Evolutionary conservation across 352 stramenopile genomes (phyloP).

Genomic region (Pythium chondricola): DNA sequence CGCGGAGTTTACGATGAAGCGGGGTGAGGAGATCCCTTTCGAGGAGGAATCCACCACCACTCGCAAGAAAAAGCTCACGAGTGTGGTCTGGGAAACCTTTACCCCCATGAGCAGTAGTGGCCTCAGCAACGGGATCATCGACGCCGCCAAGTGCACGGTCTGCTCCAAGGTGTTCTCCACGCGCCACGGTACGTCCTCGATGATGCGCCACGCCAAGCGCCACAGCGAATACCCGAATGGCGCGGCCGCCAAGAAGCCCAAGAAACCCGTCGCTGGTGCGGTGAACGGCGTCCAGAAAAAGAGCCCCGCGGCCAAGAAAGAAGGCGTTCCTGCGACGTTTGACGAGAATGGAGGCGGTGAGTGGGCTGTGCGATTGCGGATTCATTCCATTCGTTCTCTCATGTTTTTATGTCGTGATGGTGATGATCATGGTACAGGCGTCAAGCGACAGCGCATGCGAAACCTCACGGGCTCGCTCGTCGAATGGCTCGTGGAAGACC

Average conservation of each 20-base stretch:
- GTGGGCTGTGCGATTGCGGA: neutral
- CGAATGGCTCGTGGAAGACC: conserved; percentile 74
- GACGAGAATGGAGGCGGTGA: conserved; percentile 62
- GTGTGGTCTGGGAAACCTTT: conserved; percentile 79
- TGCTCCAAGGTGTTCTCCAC: conserved; percentile 78
- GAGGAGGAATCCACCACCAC: conserved; percentile 42
- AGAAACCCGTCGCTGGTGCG: conserved; percentile 28
- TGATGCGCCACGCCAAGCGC: conserved; percentile 80
- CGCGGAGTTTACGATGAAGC: conserved; percentile 41
- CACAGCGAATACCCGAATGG: conserved; percentile 67
- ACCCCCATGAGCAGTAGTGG: conserved; percentile 61
- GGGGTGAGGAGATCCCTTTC: conserved; percentile 48
- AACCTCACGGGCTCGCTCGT: conserved; percentile 56
- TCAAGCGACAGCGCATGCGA: conserved; percentile 60
- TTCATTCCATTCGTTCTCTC: neutral
- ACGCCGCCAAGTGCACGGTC: conserved; percentile 68
- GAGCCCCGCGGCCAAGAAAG: conserved; percentile 34
- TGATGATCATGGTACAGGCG: conserved; percentile 22
- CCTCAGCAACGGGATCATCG: conserved; percentile 55
- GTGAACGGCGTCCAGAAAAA: conserved; percentile 40
- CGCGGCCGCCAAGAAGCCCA: conserved; percentile 39
- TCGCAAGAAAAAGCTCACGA: conserved; percentile 81
- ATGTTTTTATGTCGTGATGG: neutral
- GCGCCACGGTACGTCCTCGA: conserved; percentile 72
- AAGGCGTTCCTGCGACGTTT: conserved; percentile 29